These are phyloP conservation scores for Paramyrothecium roridum DNA, from an alignment of 2,329 filamentous ascomycete genomes.

Conservation along the genomic window DNA sequence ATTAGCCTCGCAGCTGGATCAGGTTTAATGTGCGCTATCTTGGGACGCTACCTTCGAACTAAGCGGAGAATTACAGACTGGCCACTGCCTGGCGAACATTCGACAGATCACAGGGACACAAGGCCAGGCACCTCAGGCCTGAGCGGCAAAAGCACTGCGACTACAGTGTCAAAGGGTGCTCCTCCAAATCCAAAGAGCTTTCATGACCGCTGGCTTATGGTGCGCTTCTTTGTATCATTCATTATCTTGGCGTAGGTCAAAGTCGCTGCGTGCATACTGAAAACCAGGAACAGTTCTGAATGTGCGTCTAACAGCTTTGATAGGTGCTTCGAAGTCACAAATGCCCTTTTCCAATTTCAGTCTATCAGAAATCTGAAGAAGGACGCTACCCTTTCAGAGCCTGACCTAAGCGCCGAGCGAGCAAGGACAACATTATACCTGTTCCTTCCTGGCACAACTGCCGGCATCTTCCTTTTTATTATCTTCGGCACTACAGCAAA, in stretches of 20 bases:
- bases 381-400: background rate
- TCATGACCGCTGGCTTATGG: background rate
- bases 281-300: background rate
- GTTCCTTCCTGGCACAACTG: background rate
- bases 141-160: background rate
- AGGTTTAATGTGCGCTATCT: background rate
- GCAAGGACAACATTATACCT: background rate
- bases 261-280: no score
- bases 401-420: background rate
- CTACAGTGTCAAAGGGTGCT: background rate
- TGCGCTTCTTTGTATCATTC: background rate
- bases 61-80: background rate
- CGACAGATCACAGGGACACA: background rate
- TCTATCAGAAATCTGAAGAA: background rate
- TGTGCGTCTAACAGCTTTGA: background rate
- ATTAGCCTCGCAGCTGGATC: background rate
- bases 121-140: background rate
- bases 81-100: background rate
- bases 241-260: background rate
- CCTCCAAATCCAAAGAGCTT: background rate
- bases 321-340: background rate
- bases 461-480: background rate
- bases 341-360: background rate
- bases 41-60: background rate
- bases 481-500: background rate